Evolutionary conservation across 352 stramenopile species (phyloP).

Genomic region (Aphanomyces cochlioides): DNA sequence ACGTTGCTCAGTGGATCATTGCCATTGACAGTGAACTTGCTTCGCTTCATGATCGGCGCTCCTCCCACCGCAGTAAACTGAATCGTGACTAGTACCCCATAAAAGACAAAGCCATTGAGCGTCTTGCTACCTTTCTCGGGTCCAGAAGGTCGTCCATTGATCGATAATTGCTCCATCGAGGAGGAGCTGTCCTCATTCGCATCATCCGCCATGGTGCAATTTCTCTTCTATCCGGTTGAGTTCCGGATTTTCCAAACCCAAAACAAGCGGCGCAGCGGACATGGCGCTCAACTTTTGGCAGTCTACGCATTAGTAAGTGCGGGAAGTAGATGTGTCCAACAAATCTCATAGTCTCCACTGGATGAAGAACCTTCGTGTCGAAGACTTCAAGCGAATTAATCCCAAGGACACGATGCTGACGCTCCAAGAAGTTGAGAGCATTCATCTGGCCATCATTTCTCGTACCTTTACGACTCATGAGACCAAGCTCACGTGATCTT

Average conservation of each 20-base stretch:
- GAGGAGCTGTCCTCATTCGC: not conserved
- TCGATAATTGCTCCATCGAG: not conserved
- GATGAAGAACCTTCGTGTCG: constrained; percentile 83
- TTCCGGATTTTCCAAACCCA: constrained; percentile 5
- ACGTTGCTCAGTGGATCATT: constrained; percentile 72
- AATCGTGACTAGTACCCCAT: constrained; percentile 54
- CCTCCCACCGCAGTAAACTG: constrained; percentile 80
- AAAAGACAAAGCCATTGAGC: not conserved
- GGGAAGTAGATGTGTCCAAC: not conserved
- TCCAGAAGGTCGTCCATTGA: constrained; percentile 15
- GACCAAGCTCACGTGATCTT: not conserved
- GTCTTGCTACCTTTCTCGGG: constrained; percentile 22
- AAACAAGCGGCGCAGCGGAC: not conserved
- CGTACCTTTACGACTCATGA: constrained; percentile 38
- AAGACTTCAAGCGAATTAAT: constrained; percentile 79
- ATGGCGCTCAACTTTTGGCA: constrained; percentile 91
- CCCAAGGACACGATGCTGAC: constrained; percentile 51
- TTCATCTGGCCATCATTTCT: constrained; percentile 84
- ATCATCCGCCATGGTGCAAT: constrained; percentile 5
- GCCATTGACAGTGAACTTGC: constrained; percentile 81
- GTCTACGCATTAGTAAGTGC: constrained; percentile 80
- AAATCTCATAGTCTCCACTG: constrained; percentile 61
- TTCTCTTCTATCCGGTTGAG: constrained; percentile 14
- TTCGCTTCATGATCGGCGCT: constrained; percentile 82
- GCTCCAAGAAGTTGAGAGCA: constrained; percentile 84